Base-by-base conservation (phyloP, 2,329 filamentous ascomycete species). In the Phyllosticta citribraziliensis region DNA sequence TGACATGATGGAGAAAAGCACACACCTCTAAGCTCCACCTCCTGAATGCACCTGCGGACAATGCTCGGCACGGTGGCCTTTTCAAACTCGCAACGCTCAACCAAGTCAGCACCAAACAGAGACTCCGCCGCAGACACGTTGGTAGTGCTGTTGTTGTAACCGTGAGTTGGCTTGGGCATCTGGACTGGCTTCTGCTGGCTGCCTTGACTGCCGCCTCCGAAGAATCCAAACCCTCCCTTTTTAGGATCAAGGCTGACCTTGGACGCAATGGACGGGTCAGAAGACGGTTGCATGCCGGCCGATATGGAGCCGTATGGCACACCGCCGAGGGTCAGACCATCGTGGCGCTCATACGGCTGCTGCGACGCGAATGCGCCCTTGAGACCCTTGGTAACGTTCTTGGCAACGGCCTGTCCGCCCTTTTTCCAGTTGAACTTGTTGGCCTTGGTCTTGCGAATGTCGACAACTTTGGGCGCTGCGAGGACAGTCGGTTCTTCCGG, bases 401-500 rank as follows among this genome's bases (percentile, higher is more conserved):
- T 96, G 27, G 92, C 92, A 68, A 97, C 87, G 61, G 89, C 92
- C 75, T 96, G 93, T 50, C 90, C 90, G 50, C 91, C 91, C 79
- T 95, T 96, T 82, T 97, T 96, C 92, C 94, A 97, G 77, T 96
- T 96, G 77, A 97, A 97, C 74, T 97, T 97, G 78, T 91, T 96
- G 59, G 88, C 86, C 71, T 96, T 91, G 77, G 70, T 69, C 65
- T 97, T 97, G 68, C 91, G 86, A 64, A 97, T 95, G 68, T 94
- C 95, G 63, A 97, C 89, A 35, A 97, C 89, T 63, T 96, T 94
- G n/a, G 94, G 92, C 2, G 90, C 88, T 27, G 85, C 80, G 64
- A 85, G 73, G 56, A 87, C 75, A 0, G 82, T 82, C 14, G 81
- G 77, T 65, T 87, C 84, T 51, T 94, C 91, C 54, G 89, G 88